Evolutionary conservation across 73 alveolate genomes (phyloP).

Genomic region (Paramecium bursaria): DNA sequence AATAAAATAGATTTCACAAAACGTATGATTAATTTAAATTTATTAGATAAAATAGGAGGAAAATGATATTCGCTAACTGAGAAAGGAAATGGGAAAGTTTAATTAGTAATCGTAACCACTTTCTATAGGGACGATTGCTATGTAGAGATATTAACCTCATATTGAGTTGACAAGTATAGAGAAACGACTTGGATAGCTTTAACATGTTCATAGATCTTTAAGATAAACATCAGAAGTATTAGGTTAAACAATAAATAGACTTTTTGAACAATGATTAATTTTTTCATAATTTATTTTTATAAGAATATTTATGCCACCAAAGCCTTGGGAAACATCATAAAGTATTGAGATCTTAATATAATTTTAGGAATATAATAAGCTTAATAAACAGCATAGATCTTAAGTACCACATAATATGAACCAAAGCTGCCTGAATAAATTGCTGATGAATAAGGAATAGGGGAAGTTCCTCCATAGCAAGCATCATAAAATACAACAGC

Average conservation of each 20-base stretch:
- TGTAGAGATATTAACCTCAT: constrained; percentile 51
- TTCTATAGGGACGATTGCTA: neutral
- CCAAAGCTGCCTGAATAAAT: neutral
- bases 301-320: constrained; percentile 40
- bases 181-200: neutral
- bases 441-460: constrained; percentile 11
- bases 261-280: constrained; percentile 17
- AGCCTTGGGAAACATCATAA: constrained; percentile 58
- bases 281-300: neutral
- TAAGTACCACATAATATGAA: neutral
- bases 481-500: constrained; percentile 4
- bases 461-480: constrained; percentile 33
- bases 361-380: constrained; percentile 43
- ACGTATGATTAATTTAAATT: constrained; percentile 3
- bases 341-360: neutral
- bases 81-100: neutral
- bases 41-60: constrained; percentile 30
- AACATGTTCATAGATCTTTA: neutral
- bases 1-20: constrained; percentile 11
- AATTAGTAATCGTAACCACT: constrained; percentile 4
- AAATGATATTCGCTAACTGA: constrained; percentile 14
- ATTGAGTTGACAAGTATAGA: constrained; percentile 20
- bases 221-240: constrained; percentile 41
- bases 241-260: neutral
- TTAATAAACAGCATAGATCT: constrained; percentile 20